Conservation (phyloP, 73 alveolate genomes). For the Tetrahymena malaccensis region DNA sequence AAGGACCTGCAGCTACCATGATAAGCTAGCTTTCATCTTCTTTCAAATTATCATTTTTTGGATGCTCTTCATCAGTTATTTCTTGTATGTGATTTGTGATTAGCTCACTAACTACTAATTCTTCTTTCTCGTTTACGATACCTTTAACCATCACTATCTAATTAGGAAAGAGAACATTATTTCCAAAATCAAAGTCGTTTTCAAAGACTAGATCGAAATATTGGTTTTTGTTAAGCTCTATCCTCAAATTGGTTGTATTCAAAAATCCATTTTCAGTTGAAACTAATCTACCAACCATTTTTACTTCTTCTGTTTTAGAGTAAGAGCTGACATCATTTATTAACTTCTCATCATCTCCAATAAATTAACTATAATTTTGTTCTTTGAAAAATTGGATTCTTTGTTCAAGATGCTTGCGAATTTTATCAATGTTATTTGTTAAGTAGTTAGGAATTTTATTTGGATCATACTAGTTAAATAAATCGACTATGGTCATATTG, state of each 20-base stretch:
- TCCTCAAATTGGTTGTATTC: not conserved
- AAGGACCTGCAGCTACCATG: not conserved
- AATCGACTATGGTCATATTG: not conserved
- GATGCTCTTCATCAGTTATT: not conserved
- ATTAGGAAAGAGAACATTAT: not conserved
- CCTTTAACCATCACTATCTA: not conserved
- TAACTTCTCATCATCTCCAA: not conserved
- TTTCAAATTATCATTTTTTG: not conserved
- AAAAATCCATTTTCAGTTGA: not conserved
- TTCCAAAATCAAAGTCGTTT: not conserved
- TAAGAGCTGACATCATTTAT: not conserved
- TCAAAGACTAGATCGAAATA: not conserved
- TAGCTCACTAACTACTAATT: not conserved
- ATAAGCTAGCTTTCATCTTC: not conserved
- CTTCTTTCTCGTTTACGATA: not conserved
- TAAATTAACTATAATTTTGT: not conserved
- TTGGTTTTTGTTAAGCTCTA: not conserved
- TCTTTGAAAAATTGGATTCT: not conserved
- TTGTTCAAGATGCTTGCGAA: not conserved
- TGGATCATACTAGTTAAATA: not conserved
- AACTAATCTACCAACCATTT: not conserved
- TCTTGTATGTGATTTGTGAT: not conserved
- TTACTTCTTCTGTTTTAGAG: not conserved
- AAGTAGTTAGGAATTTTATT: not conserved
- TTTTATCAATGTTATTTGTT: not conserved